Evolutionary conservation across 2,329 filamentous ascomycete species (phyloP), one percentile per base, ranked within the genome.

Genomic region (Chaetomiaceae sp.): DNA sequence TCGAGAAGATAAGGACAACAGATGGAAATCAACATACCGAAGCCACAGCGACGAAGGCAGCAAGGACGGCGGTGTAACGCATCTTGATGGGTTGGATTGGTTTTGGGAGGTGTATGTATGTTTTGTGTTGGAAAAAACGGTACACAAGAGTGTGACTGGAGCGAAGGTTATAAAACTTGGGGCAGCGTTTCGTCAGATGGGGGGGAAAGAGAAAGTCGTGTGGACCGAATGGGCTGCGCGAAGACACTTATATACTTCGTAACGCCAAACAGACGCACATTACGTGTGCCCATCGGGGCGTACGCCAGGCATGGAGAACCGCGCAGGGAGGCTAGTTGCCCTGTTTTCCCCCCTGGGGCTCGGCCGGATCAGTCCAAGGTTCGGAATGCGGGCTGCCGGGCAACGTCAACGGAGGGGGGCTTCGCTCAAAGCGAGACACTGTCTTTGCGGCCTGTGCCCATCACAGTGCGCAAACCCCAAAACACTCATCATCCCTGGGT

Each of bases 31-130:
- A 13, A 59, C 64, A 34, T 65, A 67, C 65, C 43, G 61, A 53
- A 47, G 56, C 64, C 56, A 64, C 16, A 37, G 63, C 54, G 56
- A 69, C 71, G 60, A 76, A 60, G 51, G 71, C 62, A 36, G 71
- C 54, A 58, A 77, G 44, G 48, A 75, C 55, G 47, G 65, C 64
- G 41, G 70, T 63, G 62, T 70, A 63, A 69, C 72, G 74, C 76
- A 79, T 79, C 27, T 57, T 73, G 63, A 51, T 16, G 34, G 38
- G 38, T 49, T 46, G 30, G 25, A 13, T 36, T 20, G 20, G 16
- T 20, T 25, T 21, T 41, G 8, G 20, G 42, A n/a, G 34, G 41
- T 20, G 33, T 23, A 25, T 29, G 13, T 18, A 18, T 40, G 25
- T 48, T 32, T 6, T 16, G 16, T 34, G 25, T 9, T 46, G 29